Evolutionary conservation across 2,329 filamentous ascomycete species (phyloP).

Genomic region (Phialophora chinensis): DNA sequence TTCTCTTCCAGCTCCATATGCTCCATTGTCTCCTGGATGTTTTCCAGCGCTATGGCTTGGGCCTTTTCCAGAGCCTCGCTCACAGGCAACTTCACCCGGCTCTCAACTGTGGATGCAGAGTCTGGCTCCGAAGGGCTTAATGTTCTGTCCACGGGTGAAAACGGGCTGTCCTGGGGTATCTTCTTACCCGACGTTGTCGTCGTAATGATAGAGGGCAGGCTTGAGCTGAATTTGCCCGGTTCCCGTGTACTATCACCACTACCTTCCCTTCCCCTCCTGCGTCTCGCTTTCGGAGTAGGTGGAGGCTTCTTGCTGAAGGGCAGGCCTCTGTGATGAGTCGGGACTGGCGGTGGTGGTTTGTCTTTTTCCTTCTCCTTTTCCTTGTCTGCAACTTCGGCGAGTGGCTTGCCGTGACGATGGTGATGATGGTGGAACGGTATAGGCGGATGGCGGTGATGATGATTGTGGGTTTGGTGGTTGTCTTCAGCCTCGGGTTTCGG

Average conservation of each 20-base stretch:
- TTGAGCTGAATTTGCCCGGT: constrained; percentile 38
- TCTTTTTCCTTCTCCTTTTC: constrained; percentile 22
- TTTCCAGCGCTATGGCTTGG: constrained; percentile 35
- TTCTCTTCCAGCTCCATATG: constrained; percentile 25
- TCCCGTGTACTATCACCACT: constrained; percentile 36
- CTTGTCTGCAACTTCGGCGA: neutral
- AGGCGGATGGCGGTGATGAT: constrained; percentile 24
- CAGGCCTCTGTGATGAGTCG: constrained; percentile 27
- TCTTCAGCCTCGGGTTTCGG: constrained; percentile 1
- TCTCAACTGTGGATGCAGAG: constrained; percentile 13
- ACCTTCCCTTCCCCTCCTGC: constrained; percentile 46
- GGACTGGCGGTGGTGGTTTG: constrained; percentile 26
- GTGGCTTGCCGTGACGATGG: constrained; percentile 18
- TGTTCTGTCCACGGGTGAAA: constrained; percentile 33
- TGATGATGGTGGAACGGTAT: constrained; percentile 21
- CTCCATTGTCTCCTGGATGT: constrained; percentile 37
- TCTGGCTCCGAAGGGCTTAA: constrained; percentile 26
- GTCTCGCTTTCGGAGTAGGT: constrained; percentile 48
- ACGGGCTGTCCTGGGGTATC: constrained; percentile 25
- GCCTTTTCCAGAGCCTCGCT: constrained; percentile 36
- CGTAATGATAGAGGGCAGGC: constrained; percentile 37
- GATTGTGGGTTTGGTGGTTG: constrained; percentile 4
- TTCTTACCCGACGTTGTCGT: constrained; percentile 30
- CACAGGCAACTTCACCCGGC: constrained; percentile 31
- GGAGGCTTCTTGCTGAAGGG: constrained; percentile 38